phyloP scores from a whole-genome alignment of 2,329 filamentous ascomycete genomes.

The Xylaria sp. region DNA sequence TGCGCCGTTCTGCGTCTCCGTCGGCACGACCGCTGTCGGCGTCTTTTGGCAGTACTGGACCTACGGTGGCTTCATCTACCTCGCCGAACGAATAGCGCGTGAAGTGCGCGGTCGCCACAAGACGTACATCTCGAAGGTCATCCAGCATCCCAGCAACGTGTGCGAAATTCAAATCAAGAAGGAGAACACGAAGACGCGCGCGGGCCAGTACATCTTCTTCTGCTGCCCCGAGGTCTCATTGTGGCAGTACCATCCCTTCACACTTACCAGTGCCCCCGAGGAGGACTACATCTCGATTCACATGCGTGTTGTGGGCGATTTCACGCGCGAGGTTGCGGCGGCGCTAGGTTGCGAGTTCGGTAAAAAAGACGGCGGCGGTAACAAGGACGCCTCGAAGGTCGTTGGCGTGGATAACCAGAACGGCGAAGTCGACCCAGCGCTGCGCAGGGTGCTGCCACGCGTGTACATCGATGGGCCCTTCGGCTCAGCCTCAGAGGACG shows the following conservation, averaged over 20 bases:
- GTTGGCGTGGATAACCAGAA: conserved; percentile 72
- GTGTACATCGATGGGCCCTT: conserved; percentile 88
- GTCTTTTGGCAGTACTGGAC: conserved; percentile 94
- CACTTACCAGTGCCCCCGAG: conserved; percentile 85
- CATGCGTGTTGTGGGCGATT: conserved; percentile 84
- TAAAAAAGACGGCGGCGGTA: conserved; percentile 57
- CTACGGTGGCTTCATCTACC: conserved; percentile 82
- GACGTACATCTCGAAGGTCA: conserved; percentile 88
- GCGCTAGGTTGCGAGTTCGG: conserved; percentile 80
- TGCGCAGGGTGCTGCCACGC: conserved; percentile 78
- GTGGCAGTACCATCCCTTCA: conserved; percentile 91
- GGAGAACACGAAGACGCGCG: conserved; percentile 81
- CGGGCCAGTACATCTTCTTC: conserved; percentile 89
- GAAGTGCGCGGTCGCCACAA: conserved; percentile 83
- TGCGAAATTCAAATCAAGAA: conserved; percentile 95
- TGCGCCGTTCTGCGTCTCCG: conserved; percentile 78
- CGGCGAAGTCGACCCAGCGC: conserved; percentile 72
- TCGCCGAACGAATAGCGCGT: conserved; percentile 80
- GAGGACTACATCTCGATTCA: conserved; percentile 92
- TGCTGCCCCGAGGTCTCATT: conserved; percentile 87
- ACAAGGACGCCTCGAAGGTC: conserved; percentile 68
- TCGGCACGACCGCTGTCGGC: conserved; percentile 72
- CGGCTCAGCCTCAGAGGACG: conserved; percentile 85
- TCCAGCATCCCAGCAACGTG: conserved; percentile 89
- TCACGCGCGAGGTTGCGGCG: conserved; percentile 75